Evolutionary conservation across 1,284 basidiomycete genomes (phyloP), one percentile per base, ranked within the genome.

Genomic region (Heterobasidion occidentale): DNA sequence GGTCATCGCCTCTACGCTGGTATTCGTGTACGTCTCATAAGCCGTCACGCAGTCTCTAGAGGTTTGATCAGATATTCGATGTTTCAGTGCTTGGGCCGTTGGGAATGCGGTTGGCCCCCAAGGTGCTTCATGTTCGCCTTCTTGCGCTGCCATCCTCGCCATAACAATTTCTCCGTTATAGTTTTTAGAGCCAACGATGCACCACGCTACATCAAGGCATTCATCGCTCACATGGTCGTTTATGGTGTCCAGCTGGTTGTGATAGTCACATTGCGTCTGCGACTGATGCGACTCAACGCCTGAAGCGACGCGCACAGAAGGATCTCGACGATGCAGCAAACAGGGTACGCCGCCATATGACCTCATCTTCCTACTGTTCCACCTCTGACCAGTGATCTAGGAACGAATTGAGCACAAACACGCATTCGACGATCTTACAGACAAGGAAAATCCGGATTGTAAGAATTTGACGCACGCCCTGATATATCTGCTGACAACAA

Each of bases 61-160:
- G 19, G 33, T 44, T 51, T 52, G 15, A 47, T n/a, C 38, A 8
- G 11, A 4, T 42, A n/a, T 12, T 12, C 38, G 7, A 42, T n/a
- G n/a, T 4, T 42, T 34, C 55, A 74, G 73, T 52, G 72, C 77
- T 5, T 79, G 77, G 76, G 75, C 77, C 9, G 72, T 75, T 17
- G 77, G 77, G 36, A 79, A 79, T 63, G 76, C 77, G 8, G 67
- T 78, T 59, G 76, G 76, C 4, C 76, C 77, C 5, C 77, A 78
- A 68, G 72, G 74, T 71, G 42, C 48, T 60, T 46, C n/a, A 33
- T 51, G 20, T 35, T n/a, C 19, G 19, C 51, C 38, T 19, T 27
- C 36, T 46, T 9, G 36, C 2, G 9, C 47, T 38, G 27, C 12
- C 19, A 35, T 57, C 52, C 46, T 36, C 46, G 20, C 34, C 55